phyloP scores from a whole-genome alignment of 768 basidiomycete genomes.

The Phaeotremella fagi region DNA sequence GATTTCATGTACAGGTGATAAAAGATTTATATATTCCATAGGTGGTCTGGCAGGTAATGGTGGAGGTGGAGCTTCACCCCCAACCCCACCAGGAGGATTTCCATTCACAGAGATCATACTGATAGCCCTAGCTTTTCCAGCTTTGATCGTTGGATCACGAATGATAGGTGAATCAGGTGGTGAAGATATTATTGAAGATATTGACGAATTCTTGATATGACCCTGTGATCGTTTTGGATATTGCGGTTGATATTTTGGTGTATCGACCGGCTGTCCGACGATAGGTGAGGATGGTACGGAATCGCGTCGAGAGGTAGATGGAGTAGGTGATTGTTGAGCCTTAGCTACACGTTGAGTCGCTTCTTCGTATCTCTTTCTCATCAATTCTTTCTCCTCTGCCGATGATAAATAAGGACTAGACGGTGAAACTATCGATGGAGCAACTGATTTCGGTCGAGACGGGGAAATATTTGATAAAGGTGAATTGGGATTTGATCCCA shows the following conservation, averaged over 20 bases:
- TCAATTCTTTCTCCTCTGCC: slow-evolving; percentile 19
- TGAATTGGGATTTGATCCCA: background rate
- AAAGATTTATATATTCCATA: slow-evolving; percentile 38
- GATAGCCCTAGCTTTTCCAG: slow-evolving; percentile 12
- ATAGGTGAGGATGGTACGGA: background rate
- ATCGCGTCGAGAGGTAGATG: background rate
- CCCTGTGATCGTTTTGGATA: background rate
- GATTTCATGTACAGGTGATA: slow-evolving; percentile 24
- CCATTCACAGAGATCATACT: background rate
- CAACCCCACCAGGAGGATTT: too few relatives aligned
- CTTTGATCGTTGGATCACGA: slow-evolving; percentile 15
- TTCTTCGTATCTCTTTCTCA: slow-evolving; percentile 19
- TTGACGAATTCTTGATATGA: background rate
- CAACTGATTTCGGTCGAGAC: background rate
- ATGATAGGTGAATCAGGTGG: slow-evolving; percentile 9
- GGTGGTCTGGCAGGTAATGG: slow-evolving; percentile 41
- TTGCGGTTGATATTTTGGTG: background rate
- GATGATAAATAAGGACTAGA: background rate
- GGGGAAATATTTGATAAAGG: background rate
- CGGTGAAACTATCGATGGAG: background rate
- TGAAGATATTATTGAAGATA: background rate
- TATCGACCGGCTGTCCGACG: background rate
- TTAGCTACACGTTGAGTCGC: background rate
- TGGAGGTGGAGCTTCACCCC: too few relatives aligned
- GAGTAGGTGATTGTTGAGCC: background rate